A percentile compares a stretch with the other conserved stretches of the same genome.
Evolutionary conservation across 2,329 filamentous ascomycete genomes (phyloP).

Genomic region (Pseudopyrenochaeta lycopersici): DNA sequence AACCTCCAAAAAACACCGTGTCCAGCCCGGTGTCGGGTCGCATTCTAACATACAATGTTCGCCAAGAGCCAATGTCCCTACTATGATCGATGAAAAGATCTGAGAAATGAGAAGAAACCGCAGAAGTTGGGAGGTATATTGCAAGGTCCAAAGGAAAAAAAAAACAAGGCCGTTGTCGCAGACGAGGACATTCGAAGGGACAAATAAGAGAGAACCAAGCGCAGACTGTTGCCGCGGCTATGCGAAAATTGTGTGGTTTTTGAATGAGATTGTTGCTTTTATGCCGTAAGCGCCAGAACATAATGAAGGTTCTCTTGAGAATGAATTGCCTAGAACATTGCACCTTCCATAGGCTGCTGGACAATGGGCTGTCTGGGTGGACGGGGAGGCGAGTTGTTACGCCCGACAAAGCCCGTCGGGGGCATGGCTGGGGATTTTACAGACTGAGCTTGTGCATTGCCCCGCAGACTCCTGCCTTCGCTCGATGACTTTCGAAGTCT

Average conservation of each 20-base stretch:
- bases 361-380: conserved; percentile 29
- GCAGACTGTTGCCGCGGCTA: not conserved
- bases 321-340: conserved; percentile 41
- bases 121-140: conserved; percentile 44
- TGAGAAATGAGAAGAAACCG: conserved; percentile 16
- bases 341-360: conserved; percentile 44
- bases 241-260: not conserved
- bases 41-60: conserved; percentile 24
- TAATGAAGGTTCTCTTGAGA: not conserved
- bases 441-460: conserved; percentile 45
- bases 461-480: conserved; percentile 59
- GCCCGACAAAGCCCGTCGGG: conserved; percentile 28
- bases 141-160: conserved; percentile 22
- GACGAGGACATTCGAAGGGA: conserved; percentile 16
- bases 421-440: conserved; percentile 41
- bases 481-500: conserved; percentile 59
- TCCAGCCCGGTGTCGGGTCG: conserved; percentile 41
- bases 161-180: conserved; percentile 26
- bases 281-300: conserved; percentile 5
- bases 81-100: conserved; percentile 24
- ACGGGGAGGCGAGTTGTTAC: conserved; percentile 43
- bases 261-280: conserved; percentile 12
- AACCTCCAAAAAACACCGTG: conserved; percentile 30
- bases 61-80: conserved; percentile 12
- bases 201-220: conserved; percentile 16